phyloP scores from a whole-genome alignment of 192 early-diverging fungal genomes.

The Entomortierella beljakovae region DNA sequence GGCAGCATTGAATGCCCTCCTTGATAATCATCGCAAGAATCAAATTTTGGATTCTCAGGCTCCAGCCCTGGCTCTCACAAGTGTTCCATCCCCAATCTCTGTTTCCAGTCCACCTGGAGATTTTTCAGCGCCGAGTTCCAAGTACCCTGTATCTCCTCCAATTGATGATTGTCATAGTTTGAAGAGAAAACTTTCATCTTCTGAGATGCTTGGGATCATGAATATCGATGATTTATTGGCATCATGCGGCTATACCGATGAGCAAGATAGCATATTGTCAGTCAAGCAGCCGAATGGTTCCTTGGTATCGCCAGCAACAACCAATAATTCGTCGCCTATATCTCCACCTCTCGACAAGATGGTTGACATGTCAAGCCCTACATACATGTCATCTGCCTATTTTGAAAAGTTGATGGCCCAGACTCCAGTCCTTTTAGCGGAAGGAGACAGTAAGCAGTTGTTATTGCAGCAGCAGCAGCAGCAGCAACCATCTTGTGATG shows the following conservation, averaged over 20 bases:
- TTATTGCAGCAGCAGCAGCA: constrained; percentile 14
- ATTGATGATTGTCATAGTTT: neutral
- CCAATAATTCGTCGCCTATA: constrained; percentile 10
- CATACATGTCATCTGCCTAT: constrained; percentile 10
- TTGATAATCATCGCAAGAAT: constrained; percentile 39
- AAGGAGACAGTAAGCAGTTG: constrained; percentile 20
- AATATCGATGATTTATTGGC: constrained; percentile 36
- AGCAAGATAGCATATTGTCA: neutral
- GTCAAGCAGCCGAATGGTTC: neutral
- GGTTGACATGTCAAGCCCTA: neutral
- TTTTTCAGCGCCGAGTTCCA: constrained; percentile 9
- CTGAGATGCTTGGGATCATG: constrained; percentile 35
- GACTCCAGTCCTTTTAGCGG: constrained; percentile 11
- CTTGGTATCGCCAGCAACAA: constrained; percentile 13
- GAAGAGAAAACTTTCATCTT: constrained; percentile 16
- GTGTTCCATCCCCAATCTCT: constrained; percentile 18
- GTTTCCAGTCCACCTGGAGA: constrained; percentile 12
- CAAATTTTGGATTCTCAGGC: constrained; percentile 20
- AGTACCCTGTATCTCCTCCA: neutral
- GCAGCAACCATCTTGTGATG: constrained; percentile 2
- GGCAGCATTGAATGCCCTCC: constrained; percentile 25
- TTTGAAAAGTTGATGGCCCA: constrained; percentile 36
- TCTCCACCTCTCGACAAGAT: constrained; percentile 6
- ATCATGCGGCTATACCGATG: constrained; percentile 36
- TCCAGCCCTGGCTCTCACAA: constrained; percentile 19